These are phyloP conservation scores for Glaciozyma martinii DNA, from an alignment of 768 basidiomycete genomes.

Conservation along the genomic window DNA sequence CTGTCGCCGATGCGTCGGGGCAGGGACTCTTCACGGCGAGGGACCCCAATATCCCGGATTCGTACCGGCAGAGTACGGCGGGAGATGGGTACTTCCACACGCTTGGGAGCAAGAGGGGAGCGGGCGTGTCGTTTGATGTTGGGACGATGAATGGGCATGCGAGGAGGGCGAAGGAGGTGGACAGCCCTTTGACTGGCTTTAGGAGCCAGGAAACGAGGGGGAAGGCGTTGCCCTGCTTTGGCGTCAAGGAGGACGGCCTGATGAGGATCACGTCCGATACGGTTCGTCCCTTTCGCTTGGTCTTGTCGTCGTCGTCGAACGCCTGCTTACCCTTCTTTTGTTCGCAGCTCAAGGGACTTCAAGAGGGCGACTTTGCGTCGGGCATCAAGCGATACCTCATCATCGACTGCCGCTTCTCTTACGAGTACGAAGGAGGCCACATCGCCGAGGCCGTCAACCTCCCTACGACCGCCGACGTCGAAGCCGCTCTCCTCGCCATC, in stretches of 20 bases:
- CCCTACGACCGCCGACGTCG: constrained; percentile 66
- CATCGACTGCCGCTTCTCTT: constrained; percentile 96
- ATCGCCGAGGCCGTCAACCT: constrained; percentile 85
- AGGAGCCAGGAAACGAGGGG: constrained; percentile 87
- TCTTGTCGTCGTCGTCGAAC: constrained; percentile 5
- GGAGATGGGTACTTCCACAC: neutral
- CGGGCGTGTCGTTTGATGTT: neutral
- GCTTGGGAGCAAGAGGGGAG: neutral
- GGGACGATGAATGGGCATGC: neutral
- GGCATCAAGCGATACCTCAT: constrained; percentile 60
- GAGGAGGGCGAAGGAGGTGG: constrained; percentile 3
- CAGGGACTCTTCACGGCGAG: neutral
- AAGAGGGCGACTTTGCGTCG: constrained; percentile 63
- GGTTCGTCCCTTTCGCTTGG: constrained; percentile 46
- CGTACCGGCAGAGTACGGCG: constrained; percentile 4
- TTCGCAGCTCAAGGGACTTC: constrained; percentile 60
- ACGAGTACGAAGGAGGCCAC: constrained; percentile 90
- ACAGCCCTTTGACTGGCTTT: constrained; percentile 66
- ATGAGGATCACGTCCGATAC: constrained; percentile 78
- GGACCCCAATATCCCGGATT: neutral
- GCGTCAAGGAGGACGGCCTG: constrained; percentile 86
- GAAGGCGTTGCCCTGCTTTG: constrained; percentile 87
- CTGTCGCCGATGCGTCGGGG: constrained; percentile 18
- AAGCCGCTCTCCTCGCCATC: constrained; percentile 59
- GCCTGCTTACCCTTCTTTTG: constrained; percentile 17